Conservation (phyloP, 306 rosid genomes). For the Pyrus communis region DNA sequence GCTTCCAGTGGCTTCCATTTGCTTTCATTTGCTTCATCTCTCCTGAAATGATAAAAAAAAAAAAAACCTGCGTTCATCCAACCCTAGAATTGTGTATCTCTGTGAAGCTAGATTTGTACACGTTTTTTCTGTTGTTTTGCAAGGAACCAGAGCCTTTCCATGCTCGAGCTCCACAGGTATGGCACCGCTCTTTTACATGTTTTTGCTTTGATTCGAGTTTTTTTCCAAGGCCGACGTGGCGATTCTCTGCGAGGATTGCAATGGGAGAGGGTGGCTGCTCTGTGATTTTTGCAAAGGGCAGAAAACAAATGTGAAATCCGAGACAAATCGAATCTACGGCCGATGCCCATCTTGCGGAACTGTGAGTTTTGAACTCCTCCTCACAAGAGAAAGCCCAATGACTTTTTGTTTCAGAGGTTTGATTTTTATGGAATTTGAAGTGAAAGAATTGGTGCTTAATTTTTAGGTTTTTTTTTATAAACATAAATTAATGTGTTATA, state of each 20-base stretch:
- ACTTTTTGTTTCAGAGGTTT: not conserved
- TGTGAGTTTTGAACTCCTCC: conserved; percentile 29
- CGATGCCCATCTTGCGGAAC: conserved; percentile 91
- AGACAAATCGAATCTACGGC: conserved; percentile 62
- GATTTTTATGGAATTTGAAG: not conserved
- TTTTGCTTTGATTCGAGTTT: conserved; percentile 11
- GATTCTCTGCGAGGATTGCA: conserved; percentile 70
- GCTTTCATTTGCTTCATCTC: too few relatives aligned
- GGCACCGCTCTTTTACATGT: not conserved
- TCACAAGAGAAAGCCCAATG: not conserved
- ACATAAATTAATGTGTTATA: too few relatives aligned
- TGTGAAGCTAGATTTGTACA: too few relatives aligned
- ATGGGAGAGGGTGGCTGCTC: conserved; percentile 71
- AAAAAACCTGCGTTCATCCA: too few relatives aligned
- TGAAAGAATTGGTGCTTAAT: not conserved
- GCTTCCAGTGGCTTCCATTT: too few relatives aligned
- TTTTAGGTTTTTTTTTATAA: not conserved
- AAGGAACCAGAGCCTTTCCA: too few relatives aligned
- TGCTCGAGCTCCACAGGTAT: too few relatives aligned
- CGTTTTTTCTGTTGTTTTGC: too few relatives aligned
- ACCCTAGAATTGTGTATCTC: too few relatives aligned
- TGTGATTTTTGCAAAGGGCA: conserved; percentile 84
- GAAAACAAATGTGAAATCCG: conserved; percentile 69
- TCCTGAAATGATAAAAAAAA: too few relatives aligned
- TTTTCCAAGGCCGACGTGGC: conserved; percentile 39